phyloP scores from a whole-genome alignment of 257 asterid species.

The Solanum microdontum region DNA sequence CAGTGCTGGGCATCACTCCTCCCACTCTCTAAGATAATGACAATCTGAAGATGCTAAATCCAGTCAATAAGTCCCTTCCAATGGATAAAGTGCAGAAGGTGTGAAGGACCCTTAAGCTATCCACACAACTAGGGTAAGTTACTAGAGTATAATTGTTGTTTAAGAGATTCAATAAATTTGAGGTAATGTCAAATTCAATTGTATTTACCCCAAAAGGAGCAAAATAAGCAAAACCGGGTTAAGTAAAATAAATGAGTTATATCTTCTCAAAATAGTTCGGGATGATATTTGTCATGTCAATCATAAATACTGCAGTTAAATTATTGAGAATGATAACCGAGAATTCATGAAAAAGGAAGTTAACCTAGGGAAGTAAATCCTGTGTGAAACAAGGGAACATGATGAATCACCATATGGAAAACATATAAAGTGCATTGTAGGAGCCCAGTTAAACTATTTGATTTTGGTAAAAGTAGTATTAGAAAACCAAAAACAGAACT shows the following conservation, averaged over 20 bases:
- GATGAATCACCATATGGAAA: neutral
- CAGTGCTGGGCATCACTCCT: neutral
- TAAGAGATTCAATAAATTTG: neutral
- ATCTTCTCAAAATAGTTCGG: neutral
- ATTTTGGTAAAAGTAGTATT: neutral
- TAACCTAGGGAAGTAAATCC: neutral
- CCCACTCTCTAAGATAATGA: neutral
- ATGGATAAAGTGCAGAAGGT: neutral
- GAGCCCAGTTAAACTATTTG: neutral
- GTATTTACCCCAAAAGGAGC: neutral
- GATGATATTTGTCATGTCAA: neutral
- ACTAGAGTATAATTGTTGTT: neutral
- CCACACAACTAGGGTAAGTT: neutral
- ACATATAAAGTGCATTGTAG: neutral
- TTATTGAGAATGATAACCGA: neutral
- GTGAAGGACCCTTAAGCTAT: neutral
- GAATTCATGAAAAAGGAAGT: neutral
- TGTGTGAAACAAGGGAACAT: neutral
- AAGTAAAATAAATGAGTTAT: neutral
- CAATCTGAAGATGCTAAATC: neutral
- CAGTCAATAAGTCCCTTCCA: neutral
- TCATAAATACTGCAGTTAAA: neutral
- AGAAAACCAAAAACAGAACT: neutral
- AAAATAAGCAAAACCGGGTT: neutral
- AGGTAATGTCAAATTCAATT: neutral